phyloP scores from a whole-genome alignment of 2,329 filamentous ascomycete genomes.

The Arthrinium phaeospermum region DNA sequence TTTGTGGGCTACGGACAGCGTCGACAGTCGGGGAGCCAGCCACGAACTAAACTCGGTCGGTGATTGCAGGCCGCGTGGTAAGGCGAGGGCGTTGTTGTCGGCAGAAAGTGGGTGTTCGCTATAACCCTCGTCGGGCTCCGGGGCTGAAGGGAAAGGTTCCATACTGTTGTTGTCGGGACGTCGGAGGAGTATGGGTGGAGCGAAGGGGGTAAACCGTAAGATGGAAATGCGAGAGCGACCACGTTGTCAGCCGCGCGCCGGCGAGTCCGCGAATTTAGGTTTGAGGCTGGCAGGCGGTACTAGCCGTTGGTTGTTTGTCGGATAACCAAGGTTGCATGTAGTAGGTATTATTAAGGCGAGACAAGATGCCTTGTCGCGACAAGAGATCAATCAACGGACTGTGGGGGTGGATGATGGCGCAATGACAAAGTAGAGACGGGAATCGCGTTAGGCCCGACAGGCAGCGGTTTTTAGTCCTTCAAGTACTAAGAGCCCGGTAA shows the following conservation, averaged over 20 bases:
- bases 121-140: conserved; percentile 82
- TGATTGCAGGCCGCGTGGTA: conserved; percentile 43
- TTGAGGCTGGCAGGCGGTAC: conserved; percentile 16
- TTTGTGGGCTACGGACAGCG: conserved; percentile 55
- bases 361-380: conserved; percentile 3
- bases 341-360: background rate
- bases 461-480: conserved; percentile 13
- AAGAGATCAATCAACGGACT: background rate
- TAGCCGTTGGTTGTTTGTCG: conserved; percentile 2
- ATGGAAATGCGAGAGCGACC: background rate
- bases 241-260: conserved; percentile 15
- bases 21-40: conserved; percentile 56
- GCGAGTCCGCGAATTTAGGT: conserved; percentile 3
- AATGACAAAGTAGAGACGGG: conserved; percentile 6
- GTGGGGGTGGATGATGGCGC: conserved; percentile 12
- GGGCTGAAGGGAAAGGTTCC: conserved; percentile 56
- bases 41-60: conserved; percentile 54
- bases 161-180: conserved; percentile 34
- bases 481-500: background rate
- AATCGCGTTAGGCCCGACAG: conserved; percentile 1
- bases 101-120: conserved; percentile 73
- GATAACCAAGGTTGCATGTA: background rate
- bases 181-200: background rate
- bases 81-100: conserved; percentile 39
- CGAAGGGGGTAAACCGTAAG: background rate